Conservation (phyloP, 2,329 filamentous ascomycete genomes). For the Sclerotiophoma versabilis region DNA sequence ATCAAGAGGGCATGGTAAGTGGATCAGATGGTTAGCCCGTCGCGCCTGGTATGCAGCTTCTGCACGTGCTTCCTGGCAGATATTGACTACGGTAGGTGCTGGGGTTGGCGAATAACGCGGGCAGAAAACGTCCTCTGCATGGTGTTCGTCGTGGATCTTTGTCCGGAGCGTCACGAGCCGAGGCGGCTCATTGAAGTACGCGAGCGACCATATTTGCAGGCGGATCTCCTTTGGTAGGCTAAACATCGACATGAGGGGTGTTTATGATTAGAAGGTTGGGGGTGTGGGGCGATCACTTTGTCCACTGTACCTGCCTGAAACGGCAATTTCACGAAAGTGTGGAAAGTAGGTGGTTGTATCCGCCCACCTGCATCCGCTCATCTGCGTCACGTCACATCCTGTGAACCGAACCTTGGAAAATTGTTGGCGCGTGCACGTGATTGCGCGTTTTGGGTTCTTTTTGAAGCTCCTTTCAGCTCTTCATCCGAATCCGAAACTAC, state of each 20-base stretch:
- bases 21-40: slow-evolving; percentile 22
- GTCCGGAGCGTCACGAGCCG: slow-evolving; percentile 30
- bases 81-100: slow-evolving; percentile 22
- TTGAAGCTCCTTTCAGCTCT: background rate
- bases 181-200: slow-evolving; percentile 27
- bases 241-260: slow-evolving; percentile 25
- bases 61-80: slow-evolving; percentile 30
- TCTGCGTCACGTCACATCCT: slow-evolving; percentile 8
- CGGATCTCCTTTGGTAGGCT: slow-evolving; percentile 33
- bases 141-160: slow-evolving; percentile 21
- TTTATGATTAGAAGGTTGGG: background rate
- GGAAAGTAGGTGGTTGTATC: slow-evolving; percentile 4
- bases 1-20: slow-evolving; percentile 10
- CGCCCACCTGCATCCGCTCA: slow-evolving; percentile 14
- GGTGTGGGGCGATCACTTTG: background rate
- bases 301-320: slow-evolving; percentile 2
- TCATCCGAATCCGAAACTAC: background rate
- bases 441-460: background rate
- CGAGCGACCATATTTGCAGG: slow-evolving; percentile 30
- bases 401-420: background rate
- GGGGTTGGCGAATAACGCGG: slow-evolving; percentile 31
- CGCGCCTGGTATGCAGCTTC: slow-evolving; percentile 28
- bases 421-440: slow-evolving; percentile 7
- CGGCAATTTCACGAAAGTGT: slow-evolving; percentile 9
- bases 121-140: slow-evolving; percentile 20